A percentile compares a stretch with the other conserved stretches of the same genome.
Evolutionary conservation across 768 basidiomycete genomes (phyloP).

Genomic region (Leccinellum rugosiceps): DNA sequence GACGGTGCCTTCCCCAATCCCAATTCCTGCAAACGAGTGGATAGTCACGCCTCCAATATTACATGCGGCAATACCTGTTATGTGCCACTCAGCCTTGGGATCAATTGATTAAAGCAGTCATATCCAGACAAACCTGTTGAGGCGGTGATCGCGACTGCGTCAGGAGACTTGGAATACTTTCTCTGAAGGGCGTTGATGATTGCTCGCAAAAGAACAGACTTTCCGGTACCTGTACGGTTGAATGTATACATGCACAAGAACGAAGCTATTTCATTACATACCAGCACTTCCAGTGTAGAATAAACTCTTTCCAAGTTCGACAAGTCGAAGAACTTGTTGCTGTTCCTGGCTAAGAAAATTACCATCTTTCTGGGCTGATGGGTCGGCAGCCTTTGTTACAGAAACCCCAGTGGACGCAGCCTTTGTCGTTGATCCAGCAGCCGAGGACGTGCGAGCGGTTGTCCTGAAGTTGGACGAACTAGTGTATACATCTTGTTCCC

Average conservation of each 20-base stretch:
- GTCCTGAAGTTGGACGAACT: slow-evolving; percentile 34
- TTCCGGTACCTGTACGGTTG: slow-evolving; percentile 75
- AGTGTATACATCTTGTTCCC: slow-evolving; percentile 38
- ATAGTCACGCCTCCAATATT: slow-evolving; percentile 96
- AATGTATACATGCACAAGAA: slow-evolving; percentile 17
- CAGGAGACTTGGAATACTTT: slow-evolving; percentile 48
- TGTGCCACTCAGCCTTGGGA: background rate
- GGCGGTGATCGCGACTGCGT: slow-evolving; percentile 90
- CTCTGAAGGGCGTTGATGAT: slow-evolving; percentile 75
- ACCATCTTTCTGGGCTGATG: slow-evolving; percentile 29
- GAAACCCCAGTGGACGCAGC: slow-evolving; percentile 6
- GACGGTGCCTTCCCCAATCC: slow-evolving; percentile 67
- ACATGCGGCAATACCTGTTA: slow-evolving; percentile 86
- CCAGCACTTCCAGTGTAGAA: slow-evolving; percentile 99
- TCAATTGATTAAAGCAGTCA: background rate
- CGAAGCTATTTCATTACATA: slow-evolving; percentile 36
- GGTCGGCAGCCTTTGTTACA: background rate
- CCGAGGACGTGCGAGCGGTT: slow-evolving; percentile 10
- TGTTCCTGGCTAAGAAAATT: slow-evolving; percentile 85
- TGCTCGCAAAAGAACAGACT: slow-evolving; percentile 90
- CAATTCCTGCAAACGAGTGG: slow-evolving; percentile 95
- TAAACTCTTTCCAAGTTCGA: slow-evolving; percentile 66
- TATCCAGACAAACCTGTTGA: slow-evolving; percentile 64
- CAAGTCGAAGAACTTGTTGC: slow-evolving; percentile 75
- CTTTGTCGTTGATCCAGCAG: slow-evolving; percentile 6